Base-by-base conservation (phyloP, 169 alveolate species). In the Cryptosporidium felis region DNA sequence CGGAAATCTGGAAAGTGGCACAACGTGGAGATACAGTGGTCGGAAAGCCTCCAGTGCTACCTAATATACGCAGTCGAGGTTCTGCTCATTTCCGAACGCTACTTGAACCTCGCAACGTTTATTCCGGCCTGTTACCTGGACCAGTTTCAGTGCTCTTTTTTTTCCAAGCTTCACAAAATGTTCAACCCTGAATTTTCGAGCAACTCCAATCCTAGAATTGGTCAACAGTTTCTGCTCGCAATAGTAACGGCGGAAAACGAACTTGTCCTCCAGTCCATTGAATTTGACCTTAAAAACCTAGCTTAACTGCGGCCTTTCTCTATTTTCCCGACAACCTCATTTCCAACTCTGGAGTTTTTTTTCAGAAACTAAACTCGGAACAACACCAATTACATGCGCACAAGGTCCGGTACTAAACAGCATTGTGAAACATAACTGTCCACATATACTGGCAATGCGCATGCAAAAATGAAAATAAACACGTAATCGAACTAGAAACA, bases 11-110 rank as follows among this genome's bases (percentile, higher is more conserved):
- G 74, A 12, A 28, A 18, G 12, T 74, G 85, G 85, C 41, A 16
- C 2, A 56, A 53, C 23, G 41, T 74, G 18, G 30, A 26, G n/a
- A 36, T 74, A 5, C 18, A 56, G 21, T 74, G 85, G 85, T 74
- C 60, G 5, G 9, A 60, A 0, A 74, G 1, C 36, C 2, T 74
- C 14, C 38, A 47, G 0, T 2, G 28, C 2, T 28, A 65, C 36
- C 5, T 65, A 12, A 44, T 65, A 16, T 32, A 34, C 32, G 81
- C 63, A n/a, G 21, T 14, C 12, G 58, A 65, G 49, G 32, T 65
- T 23, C 26, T 65, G 3, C 49, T 65, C 32, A 14, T 23, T 8
- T 47, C 53, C 32, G 16, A 65, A n/a, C 40, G 8, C 5, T 65
- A 65, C 36, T 44, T 65, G n/a, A 47, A 49, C n/a, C 59, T 65